Evolutionary conservation across 768 basidiomycete species (phyloP).

Genomic region (Rubroboletus pulcherrimus): DNA sequence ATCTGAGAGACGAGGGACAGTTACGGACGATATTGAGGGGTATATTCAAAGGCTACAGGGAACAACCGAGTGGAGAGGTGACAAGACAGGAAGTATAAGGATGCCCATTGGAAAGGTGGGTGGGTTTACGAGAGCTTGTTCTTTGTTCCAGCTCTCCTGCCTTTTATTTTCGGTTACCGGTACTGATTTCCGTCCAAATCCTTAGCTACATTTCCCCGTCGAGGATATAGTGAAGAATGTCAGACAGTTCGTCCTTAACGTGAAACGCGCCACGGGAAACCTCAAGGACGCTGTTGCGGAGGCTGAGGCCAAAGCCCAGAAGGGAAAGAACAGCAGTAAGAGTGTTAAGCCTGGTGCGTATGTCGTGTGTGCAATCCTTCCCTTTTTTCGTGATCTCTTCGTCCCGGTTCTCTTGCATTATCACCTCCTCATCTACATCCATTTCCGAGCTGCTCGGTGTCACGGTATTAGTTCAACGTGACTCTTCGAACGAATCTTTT

Average conservation of each 20-base stretch:
- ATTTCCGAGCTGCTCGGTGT: background rate
- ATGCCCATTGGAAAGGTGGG: conserved; percentile 75
- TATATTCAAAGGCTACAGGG: conserved; percentile 79
- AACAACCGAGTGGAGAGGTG: conserved; percentile 90
- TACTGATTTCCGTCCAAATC: conserved; percentile 4
- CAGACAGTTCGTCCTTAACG: conserved; percentile 67
- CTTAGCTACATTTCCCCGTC: conserved; percentile 69
- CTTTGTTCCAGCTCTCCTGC: background rate
- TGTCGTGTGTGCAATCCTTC: background rate
- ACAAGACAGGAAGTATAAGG: conserved; percentile 80
- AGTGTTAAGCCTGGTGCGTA: conserved; percentile 44
- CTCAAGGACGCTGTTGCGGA: conserved; percentile 44
- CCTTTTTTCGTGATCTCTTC: background rate
- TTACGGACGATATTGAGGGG: conserved; percentile 82
- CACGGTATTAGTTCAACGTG: background rate
- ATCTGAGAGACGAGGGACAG: conserved; percentile 88
- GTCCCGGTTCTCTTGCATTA: background rate
- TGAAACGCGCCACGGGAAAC: conserved; percentile 74
- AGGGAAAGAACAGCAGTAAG: conserved; percentile 33
- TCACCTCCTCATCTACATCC: background rate
- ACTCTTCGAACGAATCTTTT: background rate
- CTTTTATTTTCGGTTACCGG: background rate
- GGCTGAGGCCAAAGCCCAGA: conserved; percentile 39
- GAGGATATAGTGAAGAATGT: conserved; percentile 79
- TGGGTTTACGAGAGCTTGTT: conserved; percentile 20